Evolutionary conservation across 768 basidiomycete genomes (phyloP), one percentile per base, ranked within the genome.

Genomic region (Infundibulicybe gibba): DNA sequence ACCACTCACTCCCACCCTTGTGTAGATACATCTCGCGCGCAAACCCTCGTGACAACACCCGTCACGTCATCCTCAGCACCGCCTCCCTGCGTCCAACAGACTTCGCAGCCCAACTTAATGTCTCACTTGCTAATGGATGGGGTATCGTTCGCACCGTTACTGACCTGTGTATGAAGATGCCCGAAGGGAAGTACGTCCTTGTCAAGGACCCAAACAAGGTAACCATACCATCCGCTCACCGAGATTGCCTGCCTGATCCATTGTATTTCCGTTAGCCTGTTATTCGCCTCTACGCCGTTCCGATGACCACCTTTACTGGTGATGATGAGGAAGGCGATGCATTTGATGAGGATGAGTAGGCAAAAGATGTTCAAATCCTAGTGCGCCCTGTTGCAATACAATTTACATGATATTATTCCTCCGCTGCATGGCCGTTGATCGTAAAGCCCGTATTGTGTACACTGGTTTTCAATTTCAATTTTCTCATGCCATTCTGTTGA

Each of bases 191-290:
- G 65, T 99, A 97, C 62, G 89, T 98, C 12, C 72, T 99, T 20
- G 83, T 99, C 44, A 97, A 95, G 69, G 97, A 99, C 67, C 95
- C 97, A 14, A 98, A 98, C 78, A 92, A 83, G 83, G 94, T 95
- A 60, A 57, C 25, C 44, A 44, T 34, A 33, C 45, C 38, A 31
- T 43, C 41, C 35, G 56, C 54, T 55, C 45, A 44, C 45, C 25
- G 25, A 25, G 25, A 8, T 50, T 50, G 17, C 14, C 17, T 10
- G 14, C 35, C 35, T 45, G 43, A 46, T 61, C 58, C 55, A 25
- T 25, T 25, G 25, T 25, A 25, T 25, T 25, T 25, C 8, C 25
- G 25, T 54, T 55, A 98, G 95, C 88, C 94, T 43, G 87, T 95
- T 57, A 85, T 97, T 63, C 88, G 94, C 46, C 68, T 99, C 32